Conservation (phyloP, 2,329 filamentous ascomycete genomes). For the Penicillium griseofulvum region DNA sequence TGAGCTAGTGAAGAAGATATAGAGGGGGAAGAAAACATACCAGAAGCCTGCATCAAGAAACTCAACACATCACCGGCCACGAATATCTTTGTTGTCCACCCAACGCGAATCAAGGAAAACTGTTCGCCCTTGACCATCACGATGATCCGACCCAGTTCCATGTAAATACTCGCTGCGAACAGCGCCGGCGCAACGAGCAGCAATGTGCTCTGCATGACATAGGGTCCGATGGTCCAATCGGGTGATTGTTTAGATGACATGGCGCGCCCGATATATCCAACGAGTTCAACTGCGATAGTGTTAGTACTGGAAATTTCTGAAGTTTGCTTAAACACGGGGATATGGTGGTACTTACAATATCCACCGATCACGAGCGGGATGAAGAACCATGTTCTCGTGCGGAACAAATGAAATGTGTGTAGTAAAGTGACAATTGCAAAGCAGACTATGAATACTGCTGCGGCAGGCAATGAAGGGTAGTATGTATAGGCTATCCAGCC, state of each 20-base stretch:
- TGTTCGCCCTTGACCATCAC: slow-evolving; percentile 21
- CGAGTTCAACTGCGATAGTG: slow-evolving; percentile 45
- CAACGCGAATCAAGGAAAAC: slow-evolving; percentile 21
- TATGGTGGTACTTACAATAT: slow-evolving; percentile 30
- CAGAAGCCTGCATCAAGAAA: slow-evolving; percentile 32
- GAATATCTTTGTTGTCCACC: slow-evolving; percentile 30
- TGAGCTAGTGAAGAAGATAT: neutral
- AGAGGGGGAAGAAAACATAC: slow-evolving; percentile 3
- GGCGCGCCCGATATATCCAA: slow-evolving; percentile 54
- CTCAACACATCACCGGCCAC: slow-evolving; percentile 30
- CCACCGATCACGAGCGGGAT: slow-evolving; percentile 34
- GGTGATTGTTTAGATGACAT: slow-evolving; percentile 39
- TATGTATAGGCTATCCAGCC: slow-evolving; percentile 21
- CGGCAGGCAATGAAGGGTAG: slow-evolving; percentile 25
- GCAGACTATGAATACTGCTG: slow-evolving; percentile 23
- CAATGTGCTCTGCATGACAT: slow-evolving; percentile 27
- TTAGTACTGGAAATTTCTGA: neutral
- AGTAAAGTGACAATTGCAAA: slow-evolving; percentile 19
- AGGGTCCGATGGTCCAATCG: slow-evolving; percentile 24
- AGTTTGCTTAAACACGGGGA: neutral
- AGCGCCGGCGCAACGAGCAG: slow-evolving; percentile 26
- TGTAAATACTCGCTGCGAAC: slow-evolving; percentile 31
- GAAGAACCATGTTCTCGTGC: slow-evolving; percentile 27
- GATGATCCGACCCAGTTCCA: slow-evolving; percentile 26
- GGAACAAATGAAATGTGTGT: slow-evolving; percentile 24